Evolutionary conservation across 2,329 filamentous ascomycete species (phyloP).

Genomic region (Aureobasidium sp.): DNA sequence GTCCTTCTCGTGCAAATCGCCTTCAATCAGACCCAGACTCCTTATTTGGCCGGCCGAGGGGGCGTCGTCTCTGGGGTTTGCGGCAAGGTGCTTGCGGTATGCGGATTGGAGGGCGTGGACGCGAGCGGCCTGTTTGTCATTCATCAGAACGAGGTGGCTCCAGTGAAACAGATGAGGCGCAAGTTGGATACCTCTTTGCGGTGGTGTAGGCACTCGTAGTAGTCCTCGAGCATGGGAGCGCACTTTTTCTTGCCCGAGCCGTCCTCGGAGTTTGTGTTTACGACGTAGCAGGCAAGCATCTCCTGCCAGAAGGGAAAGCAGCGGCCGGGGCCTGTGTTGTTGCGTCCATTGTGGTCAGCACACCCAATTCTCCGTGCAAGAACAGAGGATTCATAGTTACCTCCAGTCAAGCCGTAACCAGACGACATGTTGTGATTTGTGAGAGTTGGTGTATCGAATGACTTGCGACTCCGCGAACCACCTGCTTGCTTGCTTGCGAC

Average conservation of each 20-base stretch:
- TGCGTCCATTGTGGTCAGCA: constrained; percentile 10
- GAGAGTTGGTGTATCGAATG: neutral
- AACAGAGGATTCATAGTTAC: constrained; percentile 43
- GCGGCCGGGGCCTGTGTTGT: constrained; percentile 55
- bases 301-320: constrained; percentile 99
- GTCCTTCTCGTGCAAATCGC: constrained; percentile 67
- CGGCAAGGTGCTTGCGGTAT: constrained; percentile 71
- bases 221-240: constrained; percentile 78
- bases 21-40: constrained; percentile 71
- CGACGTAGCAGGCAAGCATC: constrained; percentile 94
- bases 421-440: constrained; percentile 59
- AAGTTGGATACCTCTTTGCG: constrained; percentile 81
- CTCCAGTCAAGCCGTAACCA: constrained; percentile 74
- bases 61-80: constrained; percentile 69
- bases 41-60: constrained; percentile 82
- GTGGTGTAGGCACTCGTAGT: constrained; percentile 98
- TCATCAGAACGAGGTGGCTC: neutral
- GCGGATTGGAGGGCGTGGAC: constrained; percentile 72
- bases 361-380: neutral
- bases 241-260: constrained; percentile 83
- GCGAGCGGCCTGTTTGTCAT: constrained; percentile 59
- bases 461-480: neutral
- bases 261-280: constrained; percentile 78
- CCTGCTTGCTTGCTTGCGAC: neutral
- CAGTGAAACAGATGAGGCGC: neutral